phyloP scores from a whole-genome alignment of 331 rosid species.

The Malus hybrid region DNA sequence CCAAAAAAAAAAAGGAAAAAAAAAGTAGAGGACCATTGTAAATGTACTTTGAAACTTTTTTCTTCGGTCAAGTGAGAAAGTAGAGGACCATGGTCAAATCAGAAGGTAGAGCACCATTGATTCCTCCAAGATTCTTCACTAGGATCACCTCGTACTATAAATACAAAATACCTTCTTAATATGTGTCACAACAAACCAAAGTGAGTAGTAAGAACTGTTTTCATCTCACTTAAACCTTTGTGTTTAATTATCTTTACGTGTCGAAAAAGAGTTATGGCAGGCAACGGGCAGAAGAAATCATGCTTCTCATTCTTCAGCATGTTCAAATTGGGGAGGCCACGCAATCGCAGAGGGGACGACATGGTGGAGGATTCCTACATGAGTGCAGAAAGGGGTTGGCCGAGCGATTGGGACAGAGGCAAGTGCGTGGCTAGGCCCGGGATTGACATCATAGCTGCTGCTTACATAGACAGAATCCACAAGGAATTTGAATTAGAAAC shows the following conservation, averaged over 20 bases:
- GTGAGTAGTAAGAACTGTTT: not conserved
- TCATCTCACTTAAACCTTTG: conserved; percentile 1
- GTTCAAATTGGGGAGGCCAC: conserved; percentile 31
- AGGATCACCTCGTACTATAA: conserved; percentile 15
- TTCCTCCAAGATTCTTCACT: conserved; percentile 37
- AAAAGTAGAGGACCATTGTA: no score
- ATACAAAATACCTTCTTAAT: conserved; percentile 8
- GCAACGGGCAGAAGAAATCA: conserved; percentile 45
- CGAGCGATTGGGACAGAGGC: conserved; percentile 52
- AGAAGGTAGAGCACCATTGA: no score
- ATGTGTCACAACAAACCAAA: conserved; percentile 14
- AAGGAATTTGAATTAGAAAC: conserved; percentile 34
- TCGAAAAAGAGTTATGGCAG: conserved; percentile 25
- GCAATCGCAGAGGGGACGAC: conserved; percentile 7
- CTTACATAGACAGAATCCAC: conserved; percentile 36
- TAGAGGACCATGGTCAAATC: no score
- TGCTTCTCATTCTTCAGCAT: conserved; percentile 43
- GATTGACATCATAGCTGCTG: conserved; percentile 45
- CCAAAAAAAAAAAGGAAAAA: no score
- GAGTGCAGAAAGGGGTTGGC: conserved; percentile 42
- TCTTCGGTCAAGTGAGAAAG: no score
- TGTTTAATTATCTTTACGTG: not conserved
- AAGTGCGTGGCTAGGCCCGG: conserved; percentile 59
- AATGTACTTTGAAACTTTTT: no score
- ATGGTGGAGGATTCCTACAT: not conserved